Evolutionary conservation across 345 rosid species (phyloP).

Genomic region (Microcos paniculata): DNA sequence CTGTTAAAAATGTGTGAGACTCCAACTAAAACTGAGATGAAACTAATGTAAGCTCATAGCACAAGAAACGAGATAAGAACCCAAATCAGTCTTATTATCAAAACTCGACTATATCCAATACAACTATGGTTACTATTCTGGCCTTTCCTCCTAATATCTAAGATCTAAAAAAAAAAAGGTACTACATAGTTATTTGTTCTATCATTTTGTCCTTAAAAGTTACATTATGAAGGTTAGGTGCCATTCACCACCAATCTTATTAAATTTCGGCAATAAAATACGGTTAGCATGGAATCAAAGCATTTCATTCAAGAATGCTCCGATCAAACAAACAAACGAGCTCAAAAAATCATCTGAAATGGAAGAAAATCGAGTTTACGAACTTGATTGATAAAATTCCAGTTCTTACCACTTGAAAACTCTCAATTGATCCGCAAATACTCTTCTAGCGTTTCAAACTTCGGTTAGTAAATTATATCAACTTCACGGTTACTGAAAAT

Average conservation of each 20-base stretch:
- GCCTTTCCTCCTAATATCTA: not conserved
- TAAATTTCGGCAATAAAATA: not conserved
- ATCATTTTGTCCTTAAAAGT: not conserved
- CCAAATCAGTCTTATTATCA: not conserved
- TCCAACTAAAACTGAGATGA: conserved; percentile 6
- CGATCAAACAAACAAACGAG: not conserved
- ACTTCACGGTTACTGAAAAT: not conserved
- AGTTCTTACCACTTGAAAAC: not conserved
- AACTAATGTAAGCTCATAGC: not conserved
- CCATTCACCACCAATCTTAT: not conserved
- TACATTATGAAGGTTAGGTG: not conserved
- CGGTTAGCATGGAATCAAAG: not conserved
- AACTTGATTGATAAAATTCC: not conserved
- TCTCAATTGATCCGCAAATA: not conserved
- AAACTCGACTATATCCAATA: not conserved
- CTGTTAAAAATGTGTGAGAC: not conserved
- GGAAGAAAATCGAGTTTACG: not conserved
- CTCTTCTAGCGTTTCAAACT: not conserved
- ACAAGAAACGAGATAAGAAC: not conserved
- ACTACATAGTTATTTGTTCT: not conserved
- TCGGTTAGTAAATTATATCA: not conserved
- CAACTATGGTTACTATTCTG: not conserved
- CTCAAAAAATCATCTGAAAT: not conserved
- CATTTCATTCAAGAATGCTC: not conserved
- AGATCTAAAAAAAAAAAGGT: not conserved